These are phyloP conservation scores for Aspergillus aculeatus DNA, from an alignment of 2,329 filamentous ascomycete genomes.

Conservation along the genomic window DNA sequence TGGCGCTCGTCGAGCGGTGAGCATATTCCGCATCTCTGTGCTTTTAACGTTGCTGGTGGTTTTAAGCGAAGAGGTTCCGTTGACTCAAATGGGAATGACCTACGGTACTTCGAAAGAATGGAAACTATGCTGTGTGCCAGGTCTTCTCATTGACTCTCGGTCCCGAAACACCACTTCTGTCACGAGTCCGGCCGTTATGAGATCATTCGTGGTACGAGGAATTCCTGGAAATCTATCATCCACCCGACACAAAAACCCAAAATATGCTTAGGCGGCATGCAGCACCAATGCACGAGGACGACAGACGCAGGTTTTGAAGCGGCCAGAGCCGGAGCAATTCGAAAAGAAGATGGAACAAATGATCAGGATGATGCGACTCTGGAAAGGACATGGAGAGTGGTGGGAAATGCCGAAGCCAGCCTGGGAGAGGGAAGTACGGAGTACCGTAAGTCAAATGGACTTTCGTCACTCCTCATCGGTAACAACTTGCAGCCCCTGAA, in stretches of 20 bases:
- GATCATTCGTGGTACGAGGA: not conserved
- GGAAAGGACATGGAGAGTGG: not conserved
- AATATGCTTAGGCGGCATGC: not conserved
- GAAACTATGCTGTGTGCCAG: too few species aligned
- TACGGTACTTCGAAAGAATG: too few species aligned
- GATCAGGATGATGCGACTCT: not conserved
- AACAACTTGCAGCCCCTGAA: not conserved
- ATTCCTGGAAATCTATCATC: not conserved
- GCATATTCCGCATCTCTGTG: not conserved
- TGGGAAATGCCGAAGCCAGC: not conserved
- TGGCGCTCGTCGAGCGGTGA: not conserved
- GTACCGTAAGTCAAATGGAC: not conserved
- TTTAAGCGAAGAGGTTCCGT: too few species aligned
- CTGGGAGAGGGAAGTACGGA: not conserved
- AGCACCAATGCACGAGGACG: not conserved
- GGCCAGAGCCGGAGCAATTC: not conserved
- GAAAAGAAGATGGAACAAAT: not conserved
- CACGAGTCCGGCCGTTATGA: not conserved
- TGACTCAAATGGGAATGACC: too few species aligned
- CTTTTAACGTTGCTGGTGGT: not conserved
- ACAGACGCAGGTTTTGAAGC: not conserved
- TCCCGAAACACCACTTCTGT: not conserved
- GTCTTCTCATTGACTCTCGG: too few species aligned
- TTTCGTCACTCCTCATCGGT: not conserved
- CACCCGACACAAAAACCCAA: not conserved